Base-by-base conservation (phyloP, 2,329 filamentous ascomycete species). In the Blastomyces emzantsi region DNA sequence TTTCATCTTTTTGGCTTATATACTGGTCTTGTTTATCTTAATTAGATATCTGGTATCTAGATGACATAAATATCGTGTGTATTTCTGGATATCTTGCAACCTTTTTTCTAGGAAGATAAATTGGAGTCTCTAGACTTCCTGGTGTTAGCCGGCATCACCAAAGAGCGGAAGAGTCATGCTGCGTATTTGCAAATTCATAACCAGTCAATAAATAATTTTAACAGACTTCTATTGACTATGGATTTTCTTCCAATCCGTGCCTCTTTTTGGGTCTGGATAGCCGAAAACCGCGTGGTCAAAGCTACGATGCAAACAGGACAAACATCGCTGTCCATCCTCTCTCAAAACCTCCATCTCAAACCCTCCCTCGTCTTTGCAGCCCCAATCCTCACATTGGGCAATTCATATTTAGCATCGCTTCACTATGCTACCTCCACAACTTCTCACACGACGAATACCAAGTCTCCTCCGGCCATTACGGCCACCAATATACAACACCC, bases 361-460 rank as follows among this genome's bases (percentile, higher is more conserved):
- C 22, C 36, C 90, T n/a, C 66, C 83, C n/a, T 95, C 90, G 0
- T 88, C 39, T n/a, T 15, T 22, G 22, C 45, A 45, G 19, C 17
- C 8, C 69, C 74, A 63, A 78, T 76, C 66, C 88, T 28, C 33
- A 11, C n/a, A 9, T 22, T 36, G 25, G 33, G n/a, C 19, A 5
- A 6, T 55, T 33, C 52, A 30, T 33, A 60, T 36, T 11, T 9
- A 45, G 56, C 57, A 54, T 61, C 45, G 51, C 17, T 41, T 68
- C 63, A 64, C 61, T 57, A 73, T 78, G 76, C 69, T 77, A 30
- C 70, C 69, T 36, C 73, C 73, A 64, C 74, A 74, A 49, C 64
- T 72, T 43, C 68, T 71, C 55, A 64, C 74, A 45, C 69, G 75
- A 65, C 77, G 78, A 70, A 77, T 79, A 77, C 71, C 74, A 58